A percentile compares a stretch with the other conserved stretches of the same genome.
These are phyloP conservation scores for Amaranthus palmeri DNA, from an alignment of 148 eudicot species.

Conservation along the genomic window DNA sequence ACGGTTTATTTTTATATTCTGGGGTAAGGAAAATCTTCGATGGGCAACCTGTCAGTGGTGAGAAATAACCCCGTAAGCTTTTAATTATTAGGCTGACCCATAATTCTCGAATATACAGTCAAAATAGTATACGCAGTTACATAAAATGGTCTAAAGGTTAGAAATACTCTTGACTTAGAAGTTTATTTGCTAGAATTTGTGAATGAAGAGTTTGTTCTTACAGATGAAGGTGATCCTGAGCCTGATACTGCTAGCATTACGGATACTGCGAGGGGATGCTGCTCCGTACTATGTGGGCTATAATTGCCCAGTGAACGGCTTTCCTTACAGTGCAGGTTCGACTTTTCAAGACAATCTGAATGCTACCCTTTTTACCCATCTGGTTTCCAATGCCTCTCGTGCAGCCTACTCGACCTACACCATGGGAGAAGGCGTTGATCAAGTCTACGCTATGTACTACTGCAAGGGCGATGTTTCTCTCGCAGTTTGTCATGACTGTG, in stretches of 20 bases:
- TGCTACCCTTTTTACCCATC: conserved; percentile 8
- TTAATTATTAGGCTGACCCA: too few relatives aligned
- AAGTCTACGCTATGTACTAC: conserved; percentile 28
- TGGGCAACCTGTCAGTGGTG: too few relatives aligned
- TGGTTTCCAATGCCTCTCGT: neutral
- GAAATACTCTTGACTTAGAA: conserved; percentile 2
- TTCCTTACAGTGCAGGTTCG: neutral
- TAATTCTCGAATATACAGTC: too few relatives aligned
- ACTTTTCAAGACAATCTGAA: conserved; percentile 15
- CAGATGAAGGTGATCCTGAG: conserved; percentile 5
- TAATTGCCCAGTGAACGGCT: neutral
- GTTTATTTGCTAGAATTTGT: neutral
- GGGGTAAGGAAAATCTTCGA: too few relatives aligned
- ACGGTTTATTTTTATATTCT: too few relatives aligned
- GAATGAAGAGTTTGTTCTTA: too few relatives aligned
- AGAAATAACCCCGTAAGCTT: too few relatives aligned
- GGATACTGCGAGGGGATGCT: too few relatives aligned
- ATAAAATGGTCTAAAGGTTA: too few relatives aligned
- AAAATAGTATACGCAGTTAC: too few relatives aligned
- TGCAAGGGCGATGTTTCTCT: conserved; percentile 24
- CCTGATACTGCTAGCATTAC: neutral
- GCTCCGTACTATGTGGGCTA: neutral
- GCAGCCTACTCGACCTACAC: neutral
- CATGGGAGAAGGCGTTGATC: conserved; percentile 7
- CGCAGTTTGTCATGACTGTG: conserved; percentile 15